A percentile compares a stretch with the other conserved stretches of the same genome.
Conservation (phyloP, 1,284 basidiomycete species). For the Apiotrichum gamsii region DNA sequence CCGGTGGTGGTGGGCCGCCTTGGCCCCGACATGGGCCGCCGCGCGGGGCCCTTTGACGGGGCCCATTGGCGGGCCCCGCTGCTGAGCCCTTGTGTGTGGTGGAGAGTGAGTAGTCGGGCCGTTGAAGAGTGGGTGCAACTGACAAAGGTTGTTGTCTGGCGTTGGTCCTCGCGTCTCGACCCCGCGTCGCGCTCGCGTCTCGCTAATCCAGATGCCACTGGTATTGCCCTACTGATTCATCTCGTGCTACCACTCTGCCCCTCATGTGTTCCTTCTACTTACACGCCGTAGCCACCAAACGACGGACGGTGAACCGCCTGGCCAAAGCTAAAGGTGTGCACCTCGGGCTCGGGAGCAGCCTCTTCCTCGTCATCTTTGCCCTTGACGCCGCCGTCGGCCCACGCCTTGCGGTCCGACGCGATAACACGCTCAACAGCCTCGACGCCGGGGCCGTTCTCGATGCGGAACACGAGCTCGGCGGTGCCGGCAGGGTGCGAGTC, state of each 20-base stretch:
- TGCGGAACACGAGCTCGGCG: conserved; percentile 16
- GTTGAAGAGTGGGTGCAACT: too few relatives aligned
- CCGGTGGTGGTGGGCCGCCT: too few relatives aligned
- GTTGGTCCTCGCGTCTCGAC: background rate
- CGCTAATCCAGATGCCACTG: too few relatives aligned
- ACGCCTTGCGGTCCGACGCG: conserved; percentile 9
- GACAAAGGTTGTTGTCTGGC: too few relatives aligned
- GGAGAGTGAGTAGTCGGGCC: too few relatives aligned
- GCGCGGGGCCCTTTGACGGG: too few relatives aligned
- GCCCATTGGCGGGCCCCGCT: too few relatives aligned
- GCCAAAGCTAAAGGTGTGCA: conserved; percentile 2
- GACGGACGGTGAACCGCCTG: conserved; percentile 1
- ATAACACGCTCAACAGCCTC: conserved; percentile 12
- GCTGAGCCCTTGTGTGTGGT: too few relatives aligned
- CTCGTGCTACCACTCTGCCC: too few relatives aligned
- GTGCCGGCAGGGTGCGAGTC: conserved; percentile 1
- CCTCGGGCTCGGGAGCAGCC: conserved; percentile 6
- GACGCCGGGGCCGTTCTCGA: conserved; percentile 7
- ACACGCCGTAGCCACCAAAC: conserved; percentile 3
- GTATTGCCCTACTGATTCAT: too few relatives aligned
- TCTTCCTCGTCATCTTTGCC: conserved; percentile 1
- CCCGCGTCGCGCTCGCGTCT: background rate
- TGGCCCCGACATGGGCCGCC: too few relatives aligned
- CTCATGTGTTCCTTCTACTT: too few relatives aligned
- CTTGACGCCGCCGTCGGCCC: conserved; percentile 5